Evolutionary conservation across 495 filamentous ascomycete species (phyloP).

Genomic region (Neurospora tetraspora): DNA sequence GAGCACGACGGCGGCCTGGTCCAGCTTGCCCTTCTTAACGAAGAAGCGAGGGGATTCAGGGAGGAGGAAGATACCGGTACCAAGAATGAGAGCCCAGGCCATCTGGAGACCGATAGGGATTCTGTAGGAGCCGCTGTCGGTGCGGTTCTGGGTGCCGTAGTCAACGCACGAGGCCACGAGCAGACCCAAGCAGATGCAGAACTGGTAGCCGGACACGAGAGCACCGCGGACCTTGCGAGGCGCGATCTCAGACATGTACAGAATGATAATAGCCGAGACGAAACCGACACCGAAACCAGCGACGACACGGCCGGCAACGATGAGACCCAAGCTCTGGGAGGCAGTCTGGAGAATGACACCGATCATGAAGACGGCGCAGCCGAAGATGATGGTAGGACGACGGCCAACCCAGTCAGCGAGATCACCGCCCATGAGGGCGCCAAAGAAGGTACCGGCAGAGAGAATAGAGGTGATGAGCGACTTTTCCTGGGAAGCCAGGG

Average conservation of each 20-base stretch:
- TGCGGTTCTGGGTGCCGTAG: conserved; percentile 57
- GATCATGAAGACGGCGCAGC: conserved; percentile 52
- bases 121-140: conserved; percentile 56
- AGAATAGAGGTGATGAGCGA: conserved; percentile 67
- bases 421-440: conserved; percentile 58
- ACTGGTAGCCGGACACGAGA: conserved; percentile 67
- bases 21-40: conserved; percentile 59
- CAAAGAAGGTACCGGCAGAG: conserved; percentile 50
- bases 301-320: conserved; percentile 50
- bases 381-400: conserved; percentile 54
- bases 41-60: conserved; percentile 73
- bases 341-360: conserved; percentile 53
- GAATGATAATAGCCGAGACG: conserved; percentile 60
- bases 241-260: conserved; percentile 62
- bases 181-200: conserved; percentile 64
- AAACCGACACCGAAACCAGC: conserved; percentile 53
- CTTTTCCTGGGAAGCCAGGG: conserved; percentile 31
- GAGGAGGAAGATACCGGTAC: conserved; percentile 46
- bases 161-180: conserved; percentile 61
- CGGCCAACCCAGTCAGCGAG: conserved; percentile 60
- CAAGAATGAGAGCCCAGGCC: conserved; percentile 58
- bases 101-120: conserved; percentile 64
- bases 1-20: conserved; percentile 50
- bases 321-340: conserved; percentile 15
- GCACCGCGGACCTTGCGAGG: conserved; percentile 62